Base-by-base conservation (phyloP, 306 rosid genomes). In the Trichosanthes cucumerina region DNA sequence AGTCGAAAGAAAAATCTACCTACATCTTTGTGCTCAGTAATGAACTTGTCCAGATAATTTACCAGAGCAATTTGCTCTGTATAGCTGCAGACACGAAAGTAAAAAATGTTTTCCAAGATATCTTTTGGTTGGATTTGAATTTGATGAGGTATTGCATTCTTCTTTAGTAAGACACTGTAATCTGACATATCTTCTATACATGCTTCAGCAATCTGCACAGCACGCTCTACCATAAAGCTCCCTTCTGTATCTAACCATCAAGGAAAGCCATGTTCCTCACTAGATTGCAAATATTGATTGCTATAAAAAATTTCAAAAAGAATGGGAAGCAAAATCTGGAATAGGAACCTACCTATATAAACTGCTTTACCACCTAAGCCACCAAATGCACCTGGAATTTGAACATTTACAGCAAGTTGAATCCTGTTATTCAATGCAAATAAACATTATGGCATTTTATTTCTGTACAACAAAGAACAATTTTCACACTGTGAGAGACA, bases 151-250 rank as follows among this genome's bases (percentile, higher is more conserved):
- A 72, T 87, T 72, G 75, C 75, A 84, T 87, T 83, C 88, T 83
- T 92, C 84, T 44, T 81, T 77, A 86, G 74, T 78, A 77, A 87
- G 79, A 77, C 89, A 65, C 85, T 59, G 56, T 86, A 85, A 79
- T 89, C 86, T 44, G 89, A 81, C 92, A 91, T 79, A 82, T 92
- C 95, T 78, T 90, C 87, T 41, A 91, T 78, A 74, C 92, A 95
- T 66, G 97, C 99, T 88, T 92, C 90, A 50, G 97, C 97, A 82
- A 95, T 88, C 87, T 95, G 97, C 18, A 85, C 62, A 70, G 89
- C 97, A 23, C 99, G 91, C 76, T 95, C 99, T 65, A 92, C 91
- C 98, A 95, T 91, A 80, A 95, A 95, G 89, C 97, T 95, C 77
- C 99, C 97, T 76, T 95, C 97, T 1, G 97, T 95, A 85, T 95